phyloP scores from a whole-genome alignment of 73 alveolate genomes.

The Paramecium sexaurelia region DNA sequence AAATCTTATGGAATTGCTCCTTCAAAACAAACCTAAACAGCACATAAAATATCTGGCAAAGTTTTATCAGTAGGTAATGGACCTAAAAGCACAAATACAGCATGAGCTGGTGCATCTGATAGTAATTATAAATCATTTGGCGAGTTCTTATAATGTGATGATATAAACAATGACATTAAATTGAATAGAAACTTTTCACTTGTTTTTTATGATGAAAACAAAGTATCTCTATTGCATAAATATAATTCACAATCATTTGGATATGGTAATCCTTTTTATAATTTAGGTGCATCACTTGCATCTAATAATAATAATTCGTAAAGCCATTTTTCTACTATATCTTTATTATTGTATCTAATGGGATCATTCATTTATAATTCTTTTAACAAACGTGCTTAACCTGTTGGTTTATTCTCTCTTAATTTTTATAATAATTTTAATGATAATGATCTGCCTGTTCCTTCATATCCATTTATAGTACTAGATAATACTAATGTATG shows the following conservation, averaged over 20 bases:
- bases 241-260: conserved; percentile 96
- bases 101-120: conserved; percentile 99
- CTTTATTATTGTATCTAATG: conserved; percentile 97
- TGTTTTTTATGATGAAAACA: conserved; percentile 94
- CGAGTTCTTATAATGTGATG: conserved; percentile 98
- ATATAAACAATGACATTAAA: conserved; percentile 97
- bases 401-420: conserved; percentile 72
- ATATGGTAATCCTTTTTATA: conserved; percentile 85
- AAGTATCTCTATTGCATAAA: conserved; percentile 98
- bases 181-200: conserved; percentile 96
- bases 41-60: conserved; percentile 99
- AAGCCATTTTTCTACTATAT: conserved; percentile 98
- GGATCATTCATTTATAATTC: conserved; percentile 96
- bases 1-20: conserved; percentile 87
- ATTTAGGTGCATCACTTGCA: conserved; percentile 67
- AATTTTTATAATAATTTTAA: conserved; percentile 69
- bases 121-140: conserved; percentile 99
- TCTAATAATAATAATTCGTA: conserved; percentile 94
- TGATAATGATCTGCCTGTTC: conserved; percentile 92
- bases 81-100: conserved; percentile 94
- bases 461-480: conserved; percentile 99
- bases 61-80: conserved; percentile 85
- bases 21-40: conserved; percentile 94
- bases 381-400: conserved; percentile 76
- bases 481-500: conserved; percentile 96